These are phyloP conservation scores for Fusarium haematococcum DNA, from an alignment of 2,329 filamentous ascomycete species.

Conservation along the genomic window DNA sequence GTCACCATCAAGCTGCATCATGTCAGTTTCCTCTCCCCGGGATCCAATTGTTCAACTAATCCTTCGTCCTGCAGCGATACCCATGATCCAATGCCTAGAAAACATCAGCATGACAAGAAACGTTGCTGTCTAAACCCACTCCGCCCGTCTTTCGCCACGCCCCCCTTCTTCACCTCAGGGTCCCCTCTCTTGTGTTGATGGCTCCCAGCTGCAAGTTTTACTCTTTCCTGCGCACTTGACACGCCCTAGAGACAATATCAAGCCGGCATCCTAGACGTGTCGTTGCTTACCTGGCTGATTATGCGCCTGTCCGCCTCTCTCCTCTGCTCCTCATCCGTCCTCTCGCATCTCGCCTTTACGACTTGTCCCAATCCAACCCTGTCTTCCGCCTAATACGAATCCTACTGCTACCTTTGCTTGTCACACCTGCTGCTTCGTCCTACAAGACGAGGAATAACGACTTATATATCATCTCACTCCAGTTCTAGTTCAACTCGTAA, in stretches of 20 bases:
- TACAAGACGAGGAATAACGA: neutral
- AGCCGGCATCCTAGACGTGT: constrained; percentile 19
- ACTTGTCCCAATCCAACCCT: constrained; percentile 17
- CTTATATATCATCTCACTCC: constrained; percentile 22
- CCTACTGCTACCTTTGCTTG: constrained; percentile 6
- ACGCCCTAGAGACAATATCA: constrained; percentile 25
- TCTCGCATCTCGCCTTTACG: neutral
- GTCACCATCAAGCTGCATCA: neutral
- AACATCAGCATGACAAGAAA: constrained; percentile 5
- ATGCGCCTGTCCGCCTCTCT: neutral
- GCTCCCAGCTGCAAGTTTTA: constrained; percentile 8
- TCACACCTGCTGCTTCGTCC: constrained; percentile 16
- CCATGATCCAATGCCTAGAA: neutral
- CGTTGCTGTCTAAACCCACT: constrained; percentile 20
- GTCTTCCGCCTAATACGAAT: constrained; percentile 22
- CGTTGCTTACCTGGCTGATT: constrained; percentile 10
- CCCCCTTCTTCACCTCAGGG: constrained; percentile 20
- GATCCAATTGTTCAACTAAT: neutral
- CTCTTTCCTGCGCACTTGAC: neutral
- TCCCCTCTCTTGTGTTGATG: constrained; percentile 29
- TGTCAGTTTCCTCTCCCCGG: neutral
- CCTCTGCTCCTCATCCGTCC: neutral
- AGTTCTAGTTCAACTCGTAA: neutral
- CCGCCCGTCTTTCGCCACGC: constrained; percentile 8
- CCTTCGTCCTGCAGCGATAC: neutral